Evolutionary conservation across 805 yeast genomes (phyloP).

Genomic region (Metschnikowia corniflorae): DNA sequence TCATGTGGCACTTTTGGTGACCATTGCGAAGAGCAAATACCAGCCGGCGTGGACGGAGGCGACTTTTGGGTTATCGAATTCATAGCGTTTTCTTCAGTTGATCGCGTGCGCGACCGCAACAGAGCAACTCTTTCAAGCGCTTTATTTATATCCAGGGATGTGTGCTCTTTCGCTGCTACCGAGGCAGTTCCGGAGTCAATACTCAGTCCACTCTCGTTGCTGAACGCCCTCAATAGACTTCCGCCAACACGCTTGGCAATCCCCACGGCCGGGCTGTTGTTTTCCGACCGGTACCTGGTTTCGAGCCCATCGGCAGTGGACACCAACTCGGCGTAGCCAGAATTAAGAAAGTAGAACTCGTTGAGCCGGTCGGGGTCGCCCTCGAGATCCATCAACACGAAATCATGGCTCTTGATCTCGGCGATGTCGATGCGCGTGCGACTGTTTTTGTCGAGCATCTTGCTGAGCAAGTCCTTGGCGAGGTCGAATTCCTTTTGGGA

Average conservation of each 20-base stretch:
- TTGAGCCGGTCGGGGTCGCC: conserved; percentile 32
- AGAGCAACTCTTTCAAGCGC: background rate
- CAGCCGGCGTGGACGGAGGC: background rate
- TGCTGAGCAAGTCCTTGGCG: conserved; percentile 56
- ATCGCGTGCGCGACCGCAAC: background rate
- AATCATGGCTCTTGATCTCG: conserved; percentile 76
- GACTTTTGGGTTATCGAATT: background rate
- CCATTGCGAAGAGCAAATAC: conserved; percentile 1
- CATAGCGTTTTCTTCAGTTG: background rate
- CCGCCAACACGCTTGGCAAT: conserved; percentile 59
- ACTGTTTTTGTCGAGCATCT: conserved; percentile 70
- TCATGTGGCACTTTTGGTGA: conserved; percentile 3
- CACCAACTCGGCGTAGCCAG: conserved; percentile 1
- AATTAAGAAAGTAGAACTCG: conserved; percentile 35
- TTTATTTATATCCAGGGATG: background rate
- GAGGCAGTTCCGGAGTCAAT: background rate
- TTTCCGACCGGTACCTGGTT: conserved; percentile 58
- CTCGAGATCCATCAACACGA: conserved; percentile 43
- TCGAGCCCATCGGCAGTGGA: conserved; percentile 25
- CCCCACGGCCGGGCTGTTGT: conserved; percentile 78
- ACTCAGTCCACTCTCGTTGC: conserved; percentile 18
- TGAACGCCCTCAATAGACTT: conserved; percentile 32
- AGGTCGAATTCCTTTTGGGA: conserved; percentile 41
- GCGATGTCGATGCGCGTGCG: conserved; percentile 59
- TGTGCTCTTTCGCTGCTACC: background rate